Base-by-base conservation (phyloP, 805 yeast genomes). In the Priceomyces haplophilus region DNA sequence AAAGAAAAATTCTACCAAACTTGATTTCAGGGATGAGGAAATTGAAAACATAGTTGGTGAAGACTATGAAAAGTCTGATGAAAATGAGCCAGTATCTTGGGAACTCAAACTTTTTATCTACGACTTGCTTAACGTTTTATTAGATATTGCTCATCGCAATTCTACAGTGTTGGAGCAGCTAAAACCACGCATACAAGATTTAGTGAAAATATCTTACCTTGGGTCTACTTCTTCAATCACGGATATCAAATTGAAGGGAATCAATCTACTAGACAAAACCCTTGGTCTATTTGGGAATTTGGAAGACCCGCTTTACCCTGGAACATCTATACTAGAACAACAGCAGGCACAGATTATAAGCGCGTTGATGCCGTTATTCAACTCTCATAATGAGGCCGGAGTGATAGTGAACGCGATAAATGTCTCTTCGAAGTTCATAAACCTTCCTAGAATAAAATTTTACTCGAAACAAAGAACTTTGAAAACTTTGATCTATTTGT, bases 331-430 rank as follows among this genome's bases (percentile, higher is more conserved):
- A 7, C 65, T 91, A 34, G 96, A 87, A 50, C 97, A 90, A 62
- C 96, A 86, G 55, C 97, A 93, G 54, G 98, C 98, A 0, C 97
- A 88, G 53, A 87, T 93, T 7, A 83, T 87, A 7, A 83, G 96
- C 44, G 95, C 98, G 0, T 71, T 91, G 43, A 77, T 88, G 38
- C 96, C 97, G 0, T 88, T 95, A 8, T 91, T 93, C 64, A 76
- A 75, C 25, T 68, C 75, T 3, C 90, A 82, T 15, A 82, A 89
- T 43, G 82, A 84, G 10, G 79, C 95, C 1, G 76, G 76, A 29
- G 75, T 88, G 1, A 89, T 91, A 1, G 78, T 86, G 17, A 78
- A 77, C 41, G 96, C 97, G 0, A 76, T 91, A 27, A 78, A 78
- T 32, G 85, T 89, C 1, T 79, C 86, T 29, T 89, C 96, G 0